A percentile compares a stretch with the other conserved stretches of the same genome.
Conservation (phyloP, 768 basidiomycete species). For the Agaricus blazei region DNA sequence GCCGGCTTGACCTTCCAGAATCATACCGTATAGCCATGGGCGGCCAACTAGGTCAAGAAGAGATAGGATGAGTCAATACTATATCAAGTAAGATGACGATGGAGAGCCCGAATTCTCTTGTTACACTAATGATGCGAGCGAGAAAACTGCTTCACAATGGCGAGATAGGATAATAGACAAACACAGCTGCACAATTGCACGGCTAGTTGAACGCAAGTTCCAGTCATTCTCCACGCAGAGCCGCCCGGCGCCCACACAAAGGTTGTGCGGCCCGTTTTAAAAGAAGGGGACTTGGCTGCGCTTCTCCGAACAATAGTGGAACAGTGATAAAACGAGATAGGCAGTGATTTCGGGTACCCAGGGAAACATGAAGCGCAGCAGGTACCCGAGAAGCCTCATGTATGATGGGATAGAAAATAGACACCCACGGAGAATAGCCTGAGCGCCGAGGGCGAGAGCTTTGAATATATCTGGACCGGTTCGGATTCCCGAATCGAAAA, state of each 20-base stretch:
- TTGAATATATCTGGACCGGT: constrained; percentile 82
- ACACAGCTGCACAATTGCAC: too few relatives aligned
- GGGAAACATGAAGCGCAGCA: background rate
- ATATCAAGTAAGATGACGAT: background rate
- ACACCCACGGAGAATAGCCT: constrained; percentile 66
- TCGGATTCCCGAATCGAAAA: constrained; percentile 81
- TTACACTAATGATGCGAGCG: too few relatives aligned
- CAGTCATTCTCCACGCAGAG: too few relatives aligned
- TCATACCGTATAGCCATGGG: constrained; percentile 71
- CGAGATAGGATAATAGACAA: too few relatives aligned
- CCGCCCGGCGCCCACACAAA: too few relatives aligned
- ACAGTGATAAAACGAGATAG: too few relatives aligned
- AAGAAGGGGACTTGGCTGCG: too few relatives aligned
- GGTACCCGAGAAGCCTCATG: background rate
- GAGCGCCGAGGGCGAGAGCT: constrained; percentile 82
- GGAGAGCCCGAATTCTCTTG: background rate
- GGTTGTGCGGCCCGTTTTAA: too few relatives aligned
- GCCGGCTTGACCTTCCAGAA: constrained; percentile 66
- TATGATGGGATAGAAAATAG: background rate
- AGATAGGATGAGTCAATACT: background rate
- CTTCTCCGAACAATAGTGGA: too few relatives aligned
- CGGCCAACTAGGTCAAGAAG: constrained; percentile 48
- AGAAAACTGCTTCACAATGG: too few relatives aligned
- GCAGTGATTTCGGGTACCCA: background rate
- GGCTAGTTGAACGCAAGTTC: too few relatives aligned